A percentile compares a stretch with the other conserved stretches of the same genome.
phyloP scores from a whole-genome alignment of 306 rosid species.

The Hippophae gyantsensis region DNA sequence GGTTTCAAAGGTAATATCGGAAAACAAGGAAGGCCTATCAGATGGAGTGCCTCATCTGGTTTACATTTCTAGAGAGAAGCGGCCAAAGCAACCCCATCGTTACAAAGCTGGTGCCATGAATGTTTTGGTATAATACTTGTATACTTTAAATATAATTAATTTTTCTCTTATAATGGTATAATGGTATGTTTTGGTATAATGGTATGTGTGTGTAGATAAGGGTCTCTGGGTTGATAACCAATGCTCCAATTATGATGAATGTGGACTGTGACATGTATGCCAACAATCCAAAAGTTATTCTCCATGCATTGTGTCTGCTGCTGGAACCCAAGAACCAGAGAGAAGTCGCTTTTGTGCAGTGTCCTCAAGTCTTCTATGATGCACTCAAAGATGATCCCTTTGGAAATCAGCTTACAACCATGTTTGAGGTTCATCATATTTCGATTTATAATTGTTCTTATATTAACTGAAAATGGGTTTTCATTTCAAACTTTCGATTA shows the following conservation, averaged over 20 bases:
- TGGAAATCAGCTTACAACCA: slow-evolving; percentile 38
- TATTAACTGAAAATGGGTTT: too few relatives aligned
- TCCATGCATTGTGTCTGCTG: slow-evolving; percentile 54
- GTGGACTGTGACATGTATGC: slow-evolving; percentile 74
- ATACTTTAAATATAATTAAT: too few relatives aligned
- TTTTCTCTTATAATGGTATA: too few relatives aligned
- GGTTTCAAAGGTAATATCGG: slow-evolving; percentile 39
- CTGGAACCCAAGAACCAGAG: slow-evolving; percentile 25
- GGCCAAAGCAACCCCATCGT: slow-evolving; percentile 37
- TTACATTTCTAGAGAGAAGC: slow-evolving; percentile 57
- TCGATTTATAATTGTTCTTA: neutral
- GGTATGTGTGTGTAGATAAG: slow-evolving; percentile 32
- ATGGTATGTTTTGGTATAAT: too few relatives aligned
- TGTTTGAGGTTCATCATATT: slow-evolving; percentile 17
- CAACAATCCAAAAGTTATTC: slow-evolving; percentile 37
- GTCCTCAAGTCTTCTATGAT: slow-evolving; percentile 40
- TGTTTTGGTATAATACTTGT: slow-evolving; percentile 31
- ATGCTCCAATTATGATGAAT: slow-evolving; percentile 57
- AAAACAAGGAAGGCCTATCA: slow-evolving; percentile 28
- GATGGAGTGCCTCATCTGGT: slow-evolving; percentile 41
- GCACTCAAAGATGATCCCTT: slow-evolving; percentile 54
- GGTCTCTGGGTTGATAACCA: slow-evolving; percentile 60
- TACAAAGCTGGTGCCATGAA: slow-evolving; percentile 84
- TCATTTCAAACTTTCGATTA: neutral
- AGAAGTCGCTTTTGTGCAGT: slow-evolving; percentile 62